phyloP scores from a whole-genome alignment of 768 basidiomycete genomes.

The Pholiota conissans region DNA sequence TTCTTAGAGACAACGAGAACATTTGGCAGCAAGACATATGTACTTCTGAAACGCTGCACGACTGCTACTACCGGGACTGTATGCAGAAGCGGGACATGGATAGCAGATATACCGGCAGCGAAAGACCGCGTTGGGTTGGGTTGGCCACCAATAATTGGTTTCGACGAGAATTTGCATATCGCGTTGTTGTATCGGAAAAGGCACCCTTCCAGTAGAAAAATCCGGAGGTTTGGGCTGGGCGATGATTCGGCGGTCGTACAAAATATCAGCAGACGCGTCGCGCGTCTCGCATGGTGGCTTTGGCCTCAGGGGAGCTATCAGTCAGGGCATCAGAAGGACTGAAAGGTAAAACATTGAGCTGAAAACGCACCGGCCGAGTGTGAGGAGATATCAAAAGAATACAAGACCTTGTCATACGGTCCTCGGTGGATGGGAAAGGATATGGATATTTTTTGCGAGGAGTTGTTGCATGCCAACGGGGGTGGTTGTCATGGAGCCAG shows the following conservation, averaged over 20 bases:
- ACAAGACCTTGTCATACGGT: too few relatives aligned
- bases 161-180: neutral
- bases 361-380: too few relatives aligned
- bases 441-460: too few relatives aligned
- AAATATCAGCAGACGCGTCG: neutral
- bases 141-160: neutral
- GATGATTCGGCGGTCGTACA: neutral
- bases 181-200: neutral
- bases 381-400: too few relatives aligned
- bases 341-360: too few relatives aligned
- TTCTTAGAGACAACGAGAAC: neutral
- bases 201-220: neutral
- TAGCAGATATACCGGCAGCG: neutral
- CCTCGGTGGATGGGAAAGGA: too few relatives aligned
- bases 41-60: neutral
- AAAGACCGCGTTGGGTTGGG: neutral
- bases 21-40: slow-evolving; percentile 2
- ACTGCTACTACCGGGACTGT: neutral
- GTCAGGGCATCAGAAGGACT: too few relatives aligned
- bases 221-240: neutral
- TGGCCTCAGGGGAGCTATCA: too few relatives aligned
- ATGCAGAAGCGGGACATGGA: neutral
- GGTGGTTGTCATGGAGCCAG: too few relatives aligned
- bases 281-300: too few relatives aligned
- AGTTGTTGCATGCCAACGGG: too few relatives aligned